Conservation (phyloP, 768 basidiomycete genomes). For the Trametes sanguinea region DNA sequence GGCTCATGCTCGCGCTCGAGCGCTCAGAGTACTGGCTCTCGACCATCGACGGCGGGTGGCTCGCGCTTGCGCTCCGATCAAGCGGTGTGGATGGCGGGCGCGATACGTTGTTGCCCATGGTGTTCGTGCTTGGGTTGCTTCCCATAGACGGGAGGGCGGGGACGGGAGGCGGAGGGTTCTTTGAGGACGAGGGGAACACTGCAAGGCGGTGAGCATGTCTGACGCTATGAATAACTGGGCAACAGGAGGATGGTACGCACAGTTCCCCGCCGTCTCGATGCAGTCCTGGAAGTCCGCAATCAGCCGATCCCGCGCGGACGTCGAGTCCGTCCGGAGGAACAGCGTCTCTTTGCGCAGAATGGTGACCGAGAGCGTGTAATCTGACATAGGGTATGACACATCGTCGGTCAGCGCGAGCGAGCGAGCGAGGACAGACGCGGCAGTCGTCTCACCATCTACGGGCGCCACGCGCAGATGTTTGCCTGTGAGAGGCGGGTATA, state of each 20-base stretch:
- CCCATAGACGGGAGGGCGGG: constrained; percentile 44
- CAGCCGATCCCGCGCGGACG: constrained; percentile 60
- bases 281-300: constrained; percentile 77
- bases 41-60: constrained; percentile 12
- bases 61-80: constrained; percentile 2
- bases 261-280: constrained; percentile 72
- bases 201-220: constrained; percentile 1
- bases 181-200: constrained; percentile 42
- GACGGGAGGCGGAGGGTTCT: constrained; percentile 64
- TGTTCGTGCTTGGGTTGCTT: constrained; percentile 3
- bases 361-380: constrained; percentile 69
- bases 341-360: constrained; percentile 90
- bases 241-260: constrained; percentile 48
- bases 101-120: constrained; percentile 26
- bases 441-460: constrained; percentile 44
- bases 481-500: constrained; percentile 93
- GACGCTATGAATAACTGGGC: constrained; percentile 5
- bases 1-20: constrained; percentile 26
- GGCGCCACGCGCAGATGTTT: constrained; percentile 82
- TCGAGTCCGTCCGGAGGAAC: constrained; percentile 61
- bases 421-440: background rate
- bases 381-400: constrained; percentile 39
- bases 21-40: constrained; percentile 12
- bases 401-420: background rate
- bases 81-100: constrained; percentile 27